Conservation (phyloP, 129 eudicot genomes). For the sunflower (Helianthus annuus) region HanXRQr2.0-SUNRISE NC_035449.2:137364901-137365400, state of each 20-base stretch:
- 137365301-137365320: constrained; percentile 93
- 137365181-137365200: background rate
- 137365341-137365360: constrained; percentile 87
- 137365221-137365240: constrained; percentile 30
- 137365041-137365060: constrained; percentile 95
- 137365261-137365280: constrained; percentile 14
- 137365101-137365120: too few relatives aligned
- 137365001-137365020: constrained; percentile 75
- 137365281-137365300: constrained; percentile 54
- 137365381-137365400: constrained; percentile 89
- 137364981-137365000: constrained; percentile 66
- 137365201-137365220: background rate
- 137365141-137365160: too few relatives aligned
- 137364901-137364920: constrained; percentile 12
- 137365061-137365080: constrained; percentile 99
- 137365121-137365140: too few relatives aligned
- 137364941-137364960: constrained; percentile 68
- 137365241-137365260: constrained; percentile 27
- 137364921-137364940: constrained; percentile 50
- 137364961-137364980: constrained; percentile 71
- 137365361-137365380: constrained; percentile 71
- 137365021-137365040: constrained; percentile 99
- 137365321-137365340: constrained; percentile 97
- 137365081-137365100: constrained; percentile 40
- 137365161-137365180: background rate